Percentiles rank a stretch among this genome's conserved stretches.
Conservation (phyloP, 306 rosid species). For the Alnus glutinosa region DNA sequence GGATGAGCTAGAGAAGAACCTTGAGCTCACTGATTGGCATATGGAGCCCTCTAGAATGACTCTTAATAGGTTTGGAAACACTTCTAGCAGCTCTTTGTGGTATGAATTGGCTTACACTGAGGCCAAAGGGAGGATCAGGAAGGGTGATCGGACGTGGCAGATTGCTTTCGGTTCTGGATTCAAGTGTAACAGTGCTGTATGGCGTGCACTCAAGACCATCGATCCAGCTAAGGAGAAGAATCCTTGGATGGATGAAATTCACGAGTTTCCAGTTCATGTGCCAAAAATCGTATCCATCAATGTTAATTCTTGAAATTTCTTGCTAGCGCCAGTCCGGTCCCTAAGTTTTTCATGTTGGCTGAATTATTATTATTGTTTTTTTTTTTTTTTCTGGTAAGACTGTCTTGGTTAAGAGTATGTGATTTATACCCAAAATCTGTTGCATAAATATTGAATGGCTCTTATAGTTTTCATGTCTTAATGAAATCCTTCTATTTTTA, state of each 20-base stretch:
- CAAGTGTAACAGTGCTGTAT: slow-evolving; percentile 92
- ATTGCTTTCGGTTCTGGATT: slow-evolving; percentile 94
- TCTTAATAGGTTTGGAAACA: slow-evolving; percentile 72
- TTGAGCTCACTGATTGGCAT: slow-evolving; percentile 75
- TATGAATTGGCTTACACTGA: slow-evolving; percentile 83
- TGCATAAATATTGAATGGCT: not conserved
- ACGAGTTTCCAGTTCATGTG: slow-evolving; percentile 74
- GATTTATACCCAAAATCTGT: not conserved
- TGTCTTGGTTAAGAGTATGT: too few relatives aligned
- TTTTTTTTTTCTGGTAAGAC: too few relatives aligned
- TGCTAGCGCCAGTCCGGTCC: too few relatives aligned
- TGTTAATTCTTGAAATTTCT: slow-evolving; percentile 18
- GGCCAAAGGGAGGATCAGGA: slow-evolving; percentile 74
- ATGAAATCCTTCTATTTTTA: not conserved
- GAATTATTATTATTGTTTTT: too few relatives aligned
- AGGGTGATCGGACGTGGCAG: slow-evolving; percentile 87
- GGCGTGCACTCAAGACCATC: slow-evolving; percentile 70
- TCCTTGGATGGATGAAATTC: slow-evolving; percentile 87
- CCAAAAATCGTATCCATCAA: slow-evolving; percentile 51
- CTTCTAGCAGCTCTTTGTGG: slow-evolving; percentile 93
- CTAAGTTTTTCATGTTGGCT: too few relatives aligned
- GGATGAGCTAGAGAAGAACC: slow-evolving; percentile 78
- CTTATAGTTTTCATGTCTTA: not conserved
- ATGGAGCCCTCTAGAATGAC: slow-evolving; percentile 98
- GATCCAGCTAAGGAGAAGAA: slow-evolving; percentile 64